phyloP scores from a whole-genome alignment of 768 basidiomycete genomes.

The Mycena polygramma region DNA sequence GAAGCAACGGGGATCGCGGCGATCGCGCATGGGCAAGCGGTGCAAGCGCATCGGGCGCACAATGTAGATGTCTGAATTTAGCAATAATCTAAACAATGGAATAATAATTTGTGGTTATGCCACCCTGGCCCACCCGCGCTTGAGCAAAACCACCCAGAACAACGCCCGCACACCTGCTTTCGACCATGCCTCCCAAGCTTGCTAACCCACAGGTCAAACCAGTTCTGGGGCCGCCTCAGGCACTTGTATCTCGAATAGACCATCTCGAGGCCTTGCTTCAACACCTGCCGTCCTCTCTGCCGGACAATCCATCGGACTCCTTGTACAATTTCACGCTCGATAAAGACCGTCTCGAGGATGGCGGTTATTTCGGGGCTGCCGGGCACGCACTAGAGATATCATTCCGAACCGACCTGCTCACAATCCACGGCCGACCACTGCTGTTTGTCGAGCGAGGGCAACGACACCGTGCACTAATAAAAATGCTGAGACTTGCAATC shows the following conservation, averaged over 20 bases:
- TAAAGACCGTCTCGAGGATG: slow-evolving; percentile 10
- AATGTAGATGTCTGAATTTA: too few species aligned
- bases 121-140: too few species aligned
- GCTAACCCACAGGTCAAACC: too few species aligned
- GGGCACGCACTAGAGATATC: slow-evolving; percentile 12
- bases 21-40: too few species aligned
- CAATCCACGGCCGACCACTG: background rate
- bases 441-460: slow-evolving; percentile 1
- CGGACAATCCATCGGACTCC: background rate
- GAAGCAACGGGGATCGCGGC: too few species aligned
- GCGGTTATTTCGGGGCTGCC: slow-evolving; percentile 9
- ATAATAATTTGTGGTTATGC: too few species aligned
- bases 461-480: background rate
- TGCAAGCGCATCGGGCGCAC: too few species aligned
- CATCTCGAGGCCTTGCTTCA: background rate
- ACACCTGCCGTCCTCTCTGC: background rate
- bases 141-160: too few species aligned
- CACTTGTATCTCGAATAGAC: background rate
- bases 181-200: too few species aligned
- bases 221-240: background rate
- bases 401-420: slow-evolving; percentile 10
- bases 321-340: slow-evolving; percentile 7
- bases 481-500: background rate
- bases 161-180: too few species aligned
- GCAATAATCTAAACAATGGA: too few species aligned